These are phyloP conservation scores for Fagopyrum esculentum DNA, from an alignment of 148 eudicot species.

Conservation along the genomic window DNA sequence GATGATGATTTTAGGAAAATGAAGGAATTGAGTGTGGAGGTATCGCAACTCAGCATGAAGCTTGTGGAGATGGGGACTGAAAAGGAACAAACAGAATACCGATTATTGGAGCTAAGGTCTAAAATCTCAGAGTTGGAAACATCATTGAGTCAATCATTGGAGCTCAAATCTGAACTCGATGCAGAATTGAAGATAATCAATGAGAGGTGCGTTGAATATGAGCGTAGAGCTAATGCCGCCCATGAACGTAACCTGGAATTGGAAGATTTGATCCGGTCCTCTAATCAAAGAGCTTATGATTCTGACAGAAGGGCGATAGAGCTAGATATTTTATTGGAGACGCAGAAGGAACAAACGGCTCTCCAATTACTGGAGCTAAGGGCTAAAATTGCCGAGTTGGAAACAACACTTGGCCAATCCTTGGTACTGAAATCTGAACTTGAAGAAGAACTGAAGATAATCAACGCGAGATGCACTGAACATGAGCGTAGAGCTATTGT, in stretches of 20 bases:
- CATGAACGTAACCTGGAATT: constrained; percentile 24
- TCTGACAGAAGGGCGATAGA: constrained; percentile 48
- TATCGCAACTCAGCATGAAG: neutral
- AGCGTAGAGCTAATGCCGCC: neutral
- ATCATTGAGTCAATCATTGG: neutral
- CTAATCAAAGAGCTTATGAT: constrained; percentile 53
- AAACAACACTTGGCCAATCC: neutral
- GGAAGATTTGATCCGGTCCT: constrained; percentile 48
- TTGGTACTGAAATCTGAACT: constrained; percentile 45
- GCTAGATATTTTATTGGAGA: constrained; percentile 23
- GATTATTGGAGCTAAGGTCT: neutral
- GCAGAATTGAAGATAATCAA: neutral
- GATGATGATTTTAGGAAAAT: neutral
- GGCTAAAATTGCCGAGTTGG: neutral
- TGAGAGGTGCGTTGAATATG: neutral
- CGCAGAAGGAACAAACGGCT: constrained; percentile 39
- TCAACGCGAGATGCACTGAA: neutral
- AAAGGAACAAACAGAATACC: neutral
- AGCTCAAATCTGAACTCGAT: neutral
- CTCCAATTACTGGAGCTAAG: neutral
- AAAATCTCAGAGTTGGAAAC: neutral
- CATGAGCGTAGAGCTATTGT: neutral
- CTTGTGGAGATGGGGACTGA: neutral
- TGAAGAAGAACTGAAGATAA: constrained; percentile 11
- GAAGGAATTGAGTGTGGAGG: neutral